Evolutionary conservation across 208 protist species (phyloP).

Genomic region (Trypanosoma rangeli): DNA sequence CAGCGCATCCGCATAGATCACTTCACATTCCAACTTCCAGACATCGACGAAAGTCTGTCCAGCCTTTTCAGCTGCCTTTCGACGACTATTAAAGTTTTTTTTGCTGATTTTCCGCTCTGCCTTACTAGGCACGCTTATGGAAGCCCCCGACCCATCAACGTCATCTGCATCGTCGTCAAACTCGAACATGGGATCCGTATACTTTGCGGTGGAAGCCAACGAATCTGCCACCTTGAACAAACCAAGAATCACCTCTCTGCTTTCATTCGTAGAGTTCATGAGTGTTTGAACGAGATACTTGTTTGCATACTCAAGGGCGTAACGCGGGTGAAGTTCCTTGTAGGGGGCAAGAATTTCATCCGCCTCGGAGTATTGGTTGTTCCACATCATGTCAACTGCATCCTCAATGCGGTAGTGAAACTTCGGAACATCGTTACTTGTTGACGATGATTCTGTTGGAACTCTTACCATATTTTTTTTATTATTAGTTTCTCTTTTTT

Average conservation of each 20-base stretch:
- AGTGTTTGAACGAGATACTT: conserved; percentile 72
- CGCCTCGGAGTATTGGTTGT: conserved; percentile 80
- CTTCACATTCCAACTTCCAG: conserved; percentile 92
- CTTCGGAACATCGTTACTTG: conserved; percentile 22
- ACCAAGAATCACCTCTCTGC: conserved; percentile 61
- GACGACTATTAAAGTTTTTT: conserved; percentile 59
- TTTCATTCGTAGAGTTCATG: conserved; percentile 84
- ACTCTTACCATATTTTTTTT: background rate
- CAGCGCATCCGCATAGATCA: conserved; percentile 87
- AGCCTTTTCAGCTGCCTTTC: conserved; percentile 49
- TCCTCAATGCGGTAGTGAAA: conserved; percentile 53
- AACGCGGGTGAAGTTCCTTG: conserved; percentile 81
- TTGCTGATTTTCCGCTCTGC: conserved; percentile 47
- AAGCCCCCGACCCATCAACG: conserved; percentile 19
- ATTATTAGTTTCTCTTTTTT: background rate
- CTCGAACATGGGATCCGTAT: conserved; percentile 68
- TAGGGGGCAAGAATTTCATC: conserved; percentile 46
- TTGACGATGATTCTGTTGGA: conserved; percentile 11
- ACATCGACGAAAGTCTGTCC: conserved; percentile 60
- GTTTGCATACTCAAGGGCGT: conserved; percentile 82
- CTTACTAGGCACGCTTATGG: conserved; percentile 18
- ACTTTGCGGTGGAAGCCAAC: conserved; percentile 69
- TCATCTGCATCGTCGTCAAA: conserved; percentile 38
- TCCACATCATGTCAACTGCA: conserved; percentile 78
- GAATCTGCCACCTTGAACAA: conserved; percentile 80